phyloP scores from a whole-genome alignment of 345 rosid genomes.

The Boechera divaricarpa region DNA sequence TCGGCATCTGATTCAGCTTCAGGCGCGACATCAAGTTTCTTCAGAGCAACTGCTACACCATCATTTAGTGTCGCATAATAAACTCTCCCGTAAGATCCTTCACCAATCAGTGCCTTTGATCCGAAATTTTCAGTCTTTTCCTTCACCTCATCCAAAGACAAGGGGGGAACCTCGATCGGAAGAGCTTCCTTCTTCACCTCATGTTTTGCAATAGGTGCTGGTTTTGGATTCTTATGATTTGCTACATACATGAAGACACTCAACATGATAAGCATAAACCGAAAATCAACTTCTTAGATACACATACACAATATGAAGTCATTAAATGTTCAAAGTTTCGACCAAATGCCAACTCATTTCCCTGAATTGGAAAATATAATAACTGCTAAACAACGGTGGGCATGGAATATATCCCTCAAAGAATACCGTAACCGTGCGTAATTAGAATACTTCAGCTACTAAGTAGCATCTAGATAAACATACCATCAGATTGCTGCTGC shows the following conservation, averaged over 20 bases:
- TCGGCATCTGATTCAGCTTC: constrained; percentile 83
- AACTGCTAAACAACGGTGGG: constrained; percentile 4
- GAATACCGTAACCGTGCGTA: neutral
- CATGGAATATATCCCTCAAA: neutral
- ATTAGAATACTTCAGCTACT: constrained; percentile 9
- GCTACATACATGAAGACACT: constrained; percentile 35
- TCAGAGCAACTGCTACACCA: constrained; percentile 72
- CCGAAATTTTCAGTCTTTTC: constrained; percentile 72
- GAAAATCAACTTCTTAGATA: constrained; percentile 1
- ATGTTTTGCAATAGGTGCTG: constrained; percentile 60
- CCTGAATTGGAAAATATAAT: neutral
- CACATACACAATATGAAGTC: constrained; percentile 13
- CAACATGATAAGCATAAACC: constrained; percentile 21
- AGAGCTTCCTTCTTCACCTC: constrained; percentile 80
- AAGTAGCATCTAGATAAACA: constrained; percentile 20
- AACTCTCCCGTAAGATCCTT: constrained; percentile 93
- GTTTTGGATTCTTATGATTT: constrained; percentile 53
- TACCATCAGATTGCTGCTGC: constrained; percentile 68
- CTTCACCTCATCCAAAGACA: constrained; percentile 68
- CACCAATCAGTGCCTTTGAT: constrained; percentile 74
- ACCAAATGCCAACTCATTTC: neutral
- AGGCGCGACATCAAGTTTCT: constrained; percentile 76
- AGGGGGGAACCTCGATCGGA: constrained; percentile 63
- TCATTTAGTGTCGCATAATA: constrained; percentile 71
- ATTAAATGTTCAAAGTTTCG: neutral